Evolutionary conservation across 306 rosid species (phyloP), one percentile per base, ranked within the genome.

Genomic region (Hippophae tibetana): DNA sequence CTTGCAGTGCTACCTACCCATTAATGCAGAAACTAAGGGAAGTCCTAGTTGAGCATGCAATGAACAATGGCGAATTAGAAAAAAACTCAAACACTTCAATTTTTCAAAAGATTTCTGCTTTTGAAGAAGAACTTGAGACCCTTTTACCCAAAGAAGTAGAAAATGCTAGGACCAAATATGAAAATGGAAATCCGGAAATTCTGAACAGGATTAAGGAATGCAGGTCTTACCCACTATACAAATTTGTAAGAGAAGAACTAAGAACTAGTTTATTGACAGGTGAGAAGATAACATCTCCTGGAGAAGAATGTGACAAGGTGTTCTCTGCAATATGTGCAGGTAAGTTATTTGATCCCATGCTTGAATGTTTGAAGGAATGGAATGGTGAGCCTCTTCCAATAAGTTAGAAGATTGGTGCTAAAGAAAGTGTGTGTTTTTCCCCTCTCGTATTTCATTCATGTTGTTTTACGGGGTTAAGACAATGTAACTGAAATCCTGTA

Each of bases 321-420:
- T 90, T 90, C 78, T 47, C 73, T 1, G 97, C 95, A 41, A 69
- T 90, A 58, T 79, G 82, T 61, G 75, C 64, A 47, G 96, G 97
- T 0, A 85, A 66, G 73, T 55, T 90, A 62, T 81, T 87, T 63
- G 89, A 90, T 44, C 94, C 97, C 2, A 47, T 87, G 71, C 61
- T 90, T 42, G 94, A 81, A 0, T 90, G 97, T 56, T 63, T 90
- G 50, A 78, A 82, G 69, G 87, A 76, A 23, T 90, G 97, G 97
- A 90, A 90, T 70, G 96, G 97, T 60, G 84, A 81, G 74, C 96
- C 97, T 48, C 75, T 90, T 3, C 97, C 97, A 6, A 79, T 90
- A 13, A 75, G 70, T 58, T 84, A 74, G 52, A 48, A 48, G 6
- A 14, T 10, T 11, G 13, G 52, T 11, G 13, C 5, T 11, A 8